A percentile compares a stretch with the other conserved stretches of the same genome.
Evolutionary conservation across 192 early-diverging fungal genomes (phyloP).

Genomic region (Mortierella antarctica): DNA sequence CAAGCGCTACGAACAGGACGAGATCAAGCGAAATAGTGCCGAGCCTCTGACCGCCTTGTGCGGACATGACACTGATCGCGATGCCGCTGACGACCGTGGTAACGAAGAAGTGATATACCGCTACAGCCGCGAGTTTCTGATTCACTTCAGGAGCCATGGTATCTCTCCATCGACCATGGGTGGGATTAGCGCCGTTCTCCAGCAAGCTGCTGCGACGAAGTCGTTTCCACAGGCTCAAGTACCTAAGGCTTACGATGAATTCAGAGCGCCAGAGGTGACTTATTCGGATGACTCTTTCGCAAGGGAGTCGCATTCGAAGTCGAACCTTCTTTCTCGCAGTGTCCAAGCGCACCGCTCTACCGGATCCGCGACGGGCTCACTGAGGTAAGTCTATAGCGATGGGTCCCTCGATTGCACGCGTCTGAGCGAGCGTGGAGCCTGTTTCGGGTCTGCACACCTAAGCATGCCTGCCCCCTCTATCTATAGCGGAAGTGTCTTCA

Average conservation of each 20-base stretch:
- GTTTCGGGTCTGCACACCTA: neutral
- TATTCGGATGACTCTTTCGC: too few species aligned
- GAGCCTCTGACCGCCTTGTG: neutral
- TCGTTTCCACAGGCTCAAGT: too few species aligned
- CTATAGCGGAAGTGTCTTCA: constrained; percentile 3
- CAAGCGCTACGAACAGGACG: neutral
- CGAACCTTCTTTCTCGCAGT: too few species aligned
- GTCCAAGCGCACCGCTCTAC: neutral
- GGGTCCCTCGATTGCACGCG: too few species aligned
- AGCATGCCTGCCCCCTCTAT: neutral
- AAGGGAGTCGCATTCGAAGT: too few species aligned
- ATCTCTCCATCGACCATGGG: neutral
- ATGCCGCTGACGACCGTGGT: too few species aligned
- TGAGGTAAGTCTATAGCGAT: neutral
- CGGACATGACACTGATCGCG: too few species aligned
- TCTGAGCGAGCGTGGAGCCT: neutral
- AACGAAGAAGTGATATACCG: neutral
- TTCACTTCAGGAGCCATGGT: constrained; percentile 1
- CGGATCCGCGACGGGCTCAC: neutral
- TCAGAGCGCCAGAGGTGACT: too few species aligned
- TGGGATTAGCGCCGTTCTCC: neutral
- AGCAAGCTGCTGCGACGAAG: neutral
- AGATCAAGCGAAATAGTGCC: neutral
- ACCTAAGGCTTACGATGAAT: too few species aligned
- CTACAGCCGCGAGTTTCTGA: constrained; percentile 18